A percentile compares a stretch with the other conserved stretches of the same genome.
phyloP scores from a whole-genome alignment of 1,284 basidiomycete species.

The Sporisorium iseilematis-ciliati region DNA sequence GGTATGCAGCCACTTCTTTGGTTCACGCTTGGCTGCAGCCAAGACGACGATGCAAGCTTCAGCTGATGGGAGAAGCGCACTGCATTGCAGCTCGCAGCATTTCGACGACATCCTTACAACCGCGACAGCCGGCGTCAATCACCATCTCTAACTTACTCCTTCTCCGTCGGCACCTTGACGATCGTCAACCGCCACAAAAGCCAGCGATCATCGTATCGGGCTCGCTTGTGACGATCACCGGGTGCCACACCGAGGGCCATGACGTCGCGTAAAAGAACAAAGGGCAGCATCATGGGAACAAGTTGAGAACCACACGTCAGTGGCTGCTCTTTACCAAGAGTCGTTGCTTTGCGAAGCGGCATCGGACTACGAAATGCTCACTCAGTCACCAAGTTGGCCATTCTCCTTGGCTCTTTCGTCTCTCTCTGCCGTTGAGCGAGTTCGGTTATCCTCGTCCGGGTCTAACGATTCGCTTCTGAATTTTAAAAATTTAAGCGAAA shows the following conservation, averaged over 20 bases:
- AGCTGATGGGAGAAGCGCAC: background rate
- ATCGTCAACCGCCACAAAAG: constrained; percentile 3
- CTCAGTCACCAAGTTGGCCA: too few relatives aligned
- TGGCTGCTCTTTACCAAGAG: too few relatives aligned
- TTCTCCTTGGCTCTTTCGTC: background rate
- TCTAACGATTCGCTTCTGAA: constrained; percentile 15
- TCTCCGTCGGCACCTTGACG: background rate
- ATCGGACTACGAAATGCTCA: constrained; percentile 14
- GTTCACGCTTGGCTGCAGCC: background rate
- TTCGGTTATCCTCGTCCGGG: constrained; percentile 9
- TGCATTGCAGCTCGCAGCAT: constrained; percentile 2
- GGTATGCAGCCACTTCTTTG: background rate
- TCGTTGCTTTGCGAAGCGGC: too few relatives aligned
- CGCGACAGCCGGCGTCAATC: background rate
- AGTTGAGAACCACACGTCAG: background rate
- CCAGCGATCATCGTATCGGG: too few relatives aligned
- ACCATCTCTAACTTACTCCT: background rate
- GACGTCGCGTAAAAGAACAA: constrained; percentile 15
- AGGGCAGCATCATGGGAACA: background rate
- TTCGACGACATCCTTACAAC: background rate
- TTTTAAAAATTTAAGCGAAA: constrained; percentile 10
- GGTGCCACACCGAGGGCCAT: constrained; percentile 14
- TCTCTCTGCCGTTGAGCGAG: background rate
- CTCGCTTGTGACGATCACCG: constrained; percentile 5
- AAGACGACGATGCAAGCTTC: background rate